Evolutionary conservation across 305 asterid genomes (phyloP), one percentile per base, ranked within the genome.

Genomic region (Fraxinus xanthoxyloides): DNA sequence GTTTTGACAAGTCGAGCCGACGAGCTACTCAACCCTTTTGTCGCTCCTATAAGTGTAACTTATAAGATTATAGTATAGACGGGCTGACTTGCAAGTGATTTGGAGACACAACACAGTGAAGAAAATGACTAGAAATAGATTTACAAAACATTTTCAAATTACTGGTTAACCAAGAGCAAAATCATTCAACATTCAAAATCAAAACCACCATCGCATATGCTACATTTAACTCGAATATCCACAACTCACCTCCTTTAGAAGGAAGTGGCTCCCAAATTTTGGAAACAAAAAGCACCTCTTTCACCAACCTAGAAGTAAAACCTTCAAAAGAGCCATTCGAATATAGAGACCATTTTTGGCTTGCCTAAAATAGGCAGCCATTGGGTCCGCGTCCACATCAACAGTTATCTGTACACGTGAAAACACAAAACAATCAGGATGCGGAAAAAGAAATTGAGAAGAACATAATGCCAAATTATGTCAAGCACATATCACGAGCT

Each of bases 291-390:
- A 19, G 65, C 28, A 56, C 23, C 61, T 5, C 81, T 80, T 79
- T 85, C 87, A 94, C 96, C 97, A 92, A 51, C 96, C 99, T 85
- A 91, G 90, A 82, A 95, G 98, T 78, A 95, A 77, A 63, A 94
- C 93, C 97, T 95, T 95, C 84, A 92, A 82, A 32, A 92, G 90
- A 61, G 97, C 97, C 98, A 95, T 92, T 34, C 97, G 89, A 56
- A 94, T 92, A 83, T 89, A 94, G 23, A 95, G 95, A 36, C 98
- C 97, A 76, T 95, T 94, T 90, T 94, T 92, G 0, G 97, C 99
- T 91, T 95, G 98, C 85, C 99, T 89, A 80, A 92, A 95, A 85
- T 95, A 94, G 19, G 98, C 96, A 79, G 96, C 99, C 88, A 95
- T 90, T 67, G 96, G 92, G 89, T 94, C 97, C 21, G n/a, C 87